phyloP scores from a whole-genome alignment of 768 basidiomycete species.

The Fomitopsis serialis region DNA sequence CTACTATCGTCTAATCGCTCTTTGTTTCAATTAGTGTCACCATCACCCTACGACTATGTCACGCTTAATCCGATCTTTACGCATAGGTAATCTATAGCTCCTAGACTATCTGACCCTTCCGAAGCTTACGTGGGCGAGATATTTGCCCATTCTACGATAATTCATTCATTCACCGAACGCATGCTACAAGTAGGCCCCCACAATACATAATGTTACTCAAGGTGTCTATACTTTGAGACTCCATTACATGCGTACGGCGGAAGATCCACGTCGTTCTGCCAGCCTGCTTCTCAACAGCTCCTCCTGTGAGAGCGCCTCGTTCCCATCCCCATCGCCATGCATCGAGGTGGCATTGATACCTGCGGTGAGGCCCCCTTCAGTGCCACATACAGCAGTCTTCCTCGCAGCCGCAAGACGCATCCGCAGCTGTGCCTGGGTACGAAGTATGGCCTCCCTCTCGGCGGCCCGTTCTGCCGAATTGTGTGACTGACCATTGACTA shows the following conservation, averaged over 20 bases:
- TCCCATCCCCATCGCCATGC: conserved; percentile 4
- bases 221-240: background rate
- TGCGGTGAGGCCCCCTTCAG: conserved; percentile 1
- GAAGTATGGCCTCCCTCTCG: conserved; percentile 38
- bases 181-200: background rate
- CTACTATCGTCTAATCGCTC: background rate
- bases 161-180: background rate
- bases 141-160: too few species aligned
- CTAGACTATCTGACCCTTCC: background rate
- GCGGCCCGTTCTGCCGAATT: conserved; percentile 8
- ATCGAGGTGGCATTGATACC: conserved; percentile 4
- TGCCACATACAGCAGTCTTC: conserved; percentile 12
- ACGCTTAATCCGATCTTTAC: background rate
- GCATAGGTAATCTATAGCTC: background rate
- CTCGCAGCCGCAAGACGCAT: conserved; percentile 44
- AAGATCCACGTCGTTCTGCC: background rate
- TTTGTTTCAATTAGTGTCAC: background rate
- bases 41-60: background rate
- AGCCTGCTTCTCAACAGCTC: conserved; percentile 8
- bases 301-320: conserved; percentile 6
- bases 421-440: conserved; percentile 42
- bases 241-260: background rate
- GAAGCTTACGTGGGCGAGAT: too few species aligned
- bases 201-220: background rate
- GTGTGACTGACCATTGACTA: background rate